Evolutionary conservation across 73 alveolate genomes (phyloP), one percentile per base, ranked within the genome.

Genomic region (Vitrella brassicaformis): DNA sequence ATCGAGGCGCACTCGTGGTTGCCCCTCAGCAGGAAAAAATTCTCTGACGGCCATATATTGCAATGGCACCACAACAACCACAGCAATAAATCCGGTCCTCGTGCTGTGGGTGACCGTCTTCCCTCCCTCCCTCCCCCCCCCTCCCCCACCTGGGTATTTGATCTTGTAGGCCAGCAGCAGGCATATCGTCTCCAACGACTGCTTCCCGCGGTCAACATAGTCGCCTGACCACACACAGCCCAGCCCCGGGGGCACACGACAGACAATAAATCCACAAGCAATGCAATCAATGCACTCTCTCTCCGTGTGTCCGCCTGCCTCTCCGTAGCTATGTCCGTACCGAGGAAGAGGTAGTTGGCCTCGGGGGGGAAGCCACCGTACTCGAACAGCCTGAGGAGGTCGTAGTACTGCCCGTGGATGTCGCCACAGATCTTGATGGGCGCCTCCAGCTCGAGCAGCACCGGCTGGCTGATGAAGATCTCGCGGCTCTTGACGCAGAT

Each of bases 1-100:
- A 95, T 95, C 39, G 98, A 94, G 29, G 99, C 97, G 78, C 99
- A 90, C 92, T 92, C 98, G 85, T 92, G 98, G 85, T 92, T 92
- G 32, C 98, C 98, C 70, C 98, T 80, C 74, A 91, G 88, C 82
- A 92, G 80, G 80, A 92, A 92, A 74, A 92, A 92, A 84, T 92
- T 92, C 90, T 92, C 98, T 0, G 98, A 96, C 83, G 68, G 90
- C 79, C 90, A 90, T 45, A 93, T 86, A 86, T 93, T 92, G 79
- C 89, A 90, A 19, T 93, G 91, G 9, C 0, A 0, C 30, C n/a
- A 25, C 31, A 25, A 25, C 28, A 29, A n/a, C 10, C 70, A 0
- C 19, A 47, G 14, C 0, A 4, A 28, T 27, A 19, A 56, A 56
- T 10, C 19, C 65, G 9, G 65, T 9, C 9, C 9, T 45, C 25